Percentiles rank a stretch among this genome's conserved stretches.
Evolutionary conservation across 768 basidiomycete genomes (phyloP).

Genomic region (Boletus sp.): DNA sequence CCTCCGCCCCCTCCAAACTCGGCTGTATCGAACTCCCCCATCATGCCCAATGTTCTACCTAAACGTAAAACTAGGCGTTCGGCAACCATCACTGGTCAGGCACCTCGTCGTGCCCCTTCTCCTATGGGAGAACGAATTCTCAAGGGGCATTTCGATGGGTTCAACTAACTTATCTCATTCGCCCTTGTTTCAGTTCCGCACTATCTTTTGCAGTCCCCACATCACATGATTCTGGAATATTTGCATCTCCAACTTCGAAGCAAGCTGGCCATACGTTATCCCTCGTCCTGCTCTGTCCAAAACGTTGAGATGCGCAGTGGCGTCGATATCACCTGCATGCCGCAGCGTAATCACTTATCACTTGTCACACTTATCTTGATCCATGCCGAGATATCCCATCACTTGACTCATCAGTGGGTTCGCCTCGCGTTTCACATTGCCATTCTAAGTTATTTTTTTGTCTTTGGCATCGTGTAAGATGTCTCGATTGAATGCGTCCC

Average conservation of each 20-base stretch:
- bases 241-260: not conserved
- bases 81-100: constrained; percentile 50
- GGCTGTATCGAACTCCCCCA: constrained; percentile 35
- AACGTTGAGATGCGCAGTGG: constrained; percentile 6
- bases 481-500: not conserved
- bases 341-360: constrained; percentile 2
- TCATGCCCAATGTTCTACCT: constrained; percentile 17
- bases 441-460: constrained; percentile 2
- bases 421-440: constrained; percentile 4
- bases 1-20: constrained; percentile 52
- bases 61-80: constrained; percentile 47
- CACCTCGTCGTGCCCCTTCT: constrained; percentile 66
- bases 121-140: constrained; percentile 91
- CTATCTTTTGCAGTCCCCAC: not conserved
- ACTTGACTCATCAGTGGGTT: constrained; percentile 5
- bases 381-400: constrained; percentile 24
- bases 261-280: constrained; percentile 7
- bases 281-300: not conserved
- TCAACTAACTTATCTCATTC: constrained; percentile 50
- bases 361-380: not conserved
- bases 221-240: constrained; percentile 7
- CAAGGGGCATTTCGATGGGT: constrained; percentile 89
- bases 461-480: constrained; percentile 8
- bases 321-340: constrained; percentile 10
- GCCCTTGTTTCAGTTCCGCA: not conserved